These are phyloP conservation scores for Rhododendron vialii DNA, from an alignment of 148 eudicot genomes.

Conservation along the genomic window DNA sequence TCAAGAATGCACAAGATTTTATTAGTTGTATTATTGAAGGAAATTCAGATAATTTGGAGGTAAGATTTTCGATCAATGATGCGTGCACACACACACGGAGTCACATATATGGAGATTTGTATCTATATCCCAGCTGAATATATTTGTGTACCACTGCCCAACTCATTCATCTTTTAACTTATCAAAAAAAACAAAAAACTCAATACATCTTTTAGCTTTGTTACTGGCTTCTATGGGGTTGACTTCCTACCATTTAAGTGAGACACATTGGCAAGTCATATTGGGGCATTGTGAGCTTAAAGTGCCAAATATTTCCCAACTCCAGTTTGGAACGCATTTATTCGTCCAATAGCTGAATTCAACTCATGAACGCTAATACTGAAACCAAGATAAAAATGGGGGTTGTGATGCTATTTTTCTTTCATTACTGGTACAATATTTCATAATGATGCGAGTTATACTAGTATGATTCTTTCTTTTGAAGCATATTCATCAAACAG, in stretches of 20 bases:
- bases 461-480: not conserved
- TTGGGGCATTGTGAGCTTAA: not conserved
- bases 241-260: not conserved
- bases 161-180: not conserved
- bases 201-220: not conserved
- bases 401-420: not conserved
- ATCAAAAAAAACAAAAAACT: too few relatives aligned
- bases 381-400: not conserved
- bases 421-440: not conserved
- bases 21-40: not conserved
- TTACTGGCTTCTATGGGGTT: not conserved
- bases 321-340: not conserved
- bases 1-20: not conserved
- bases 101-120: not conserved
- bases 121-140: not conserved
- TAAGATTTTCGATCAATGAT: not conserved
- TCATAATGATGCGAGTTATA: not conserved
- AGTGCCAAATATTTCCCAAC: not conserved
- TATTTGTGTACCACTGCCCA: not conserved
- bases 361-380: not conserved
- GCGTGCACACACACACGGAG: not conserved
- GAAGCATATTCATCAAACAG: not conserved
- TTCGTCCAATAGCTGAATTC: not conserved
- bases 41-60: not conserved
- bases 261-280: not conserved